phyloP scores from a whole-genome alignment of 2,329 filamentous ascomycete genomes.

The Aspergillus spinulosporus region DNA sequence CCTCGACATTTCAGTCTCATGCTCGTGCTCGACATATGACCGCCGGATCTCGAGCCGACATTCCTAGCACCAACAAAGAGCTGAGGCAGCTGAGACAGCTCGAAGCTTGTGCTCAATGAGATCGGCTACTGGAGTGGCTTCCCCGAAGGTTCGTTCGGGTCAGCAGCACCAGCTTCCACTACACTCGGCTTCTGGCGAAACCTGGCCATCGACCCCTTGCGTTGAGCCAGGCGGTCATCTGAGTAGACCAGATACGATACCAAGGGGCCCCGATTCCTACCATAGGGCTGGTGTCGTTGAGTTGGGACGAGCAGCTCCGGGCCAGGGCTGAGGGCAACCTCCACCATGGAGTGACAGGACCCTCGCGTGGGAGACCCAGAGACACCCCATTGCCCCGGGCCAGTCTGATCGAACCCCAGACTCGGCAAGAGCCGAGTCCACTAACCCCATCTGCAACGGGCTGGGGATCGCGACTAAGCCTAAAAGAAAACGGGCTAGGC shows the following conservation, averaged over 20 bases:
- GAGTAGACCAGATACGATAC: too few species aligned
- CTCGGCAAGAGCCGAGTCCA: background rate
- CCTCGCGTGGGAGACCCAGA: too few species aligned
- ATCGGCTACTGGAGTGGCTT: background rate
- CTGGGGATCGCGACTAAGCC: background rate
- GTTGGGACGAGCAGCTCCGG: too few species aligned
- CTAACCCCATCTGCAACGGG: background rate
- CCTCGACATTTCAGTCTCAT: background rate
- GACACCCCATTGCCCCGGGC: too few species aligned
- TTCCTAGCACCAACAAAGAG: background rate
- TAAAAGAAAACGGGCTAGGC: background rate
- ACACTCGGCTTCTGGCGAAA: background rate
- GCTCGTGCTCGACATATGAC: background rate
- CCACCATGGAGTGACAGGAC: too few species aligned
- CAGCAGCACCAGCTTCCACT: background rate
- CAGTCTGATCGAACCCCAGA: background rate
- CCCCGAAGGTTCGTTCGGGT: background rate
- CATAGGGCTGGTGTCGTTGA: too few species aligned
- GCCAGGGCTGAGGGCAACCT: too few species aligned
- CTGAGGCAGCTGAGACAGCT: background rate
- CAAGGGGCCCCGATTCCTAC: too few species aligned
- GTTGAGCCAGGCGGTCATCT: background rate
- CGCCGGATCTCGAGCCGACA: constrained; percentile 7
- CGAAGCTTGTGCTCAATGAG: too few species aligned
- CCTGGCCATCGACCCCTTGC: background rate